Percentiles rank a stretch among this genome's conserved stretches.
Evolutionary conservation across 768 basidiomycete genomes (phyloP).

Genomic region (Tephrocybe rancida): DNA sequence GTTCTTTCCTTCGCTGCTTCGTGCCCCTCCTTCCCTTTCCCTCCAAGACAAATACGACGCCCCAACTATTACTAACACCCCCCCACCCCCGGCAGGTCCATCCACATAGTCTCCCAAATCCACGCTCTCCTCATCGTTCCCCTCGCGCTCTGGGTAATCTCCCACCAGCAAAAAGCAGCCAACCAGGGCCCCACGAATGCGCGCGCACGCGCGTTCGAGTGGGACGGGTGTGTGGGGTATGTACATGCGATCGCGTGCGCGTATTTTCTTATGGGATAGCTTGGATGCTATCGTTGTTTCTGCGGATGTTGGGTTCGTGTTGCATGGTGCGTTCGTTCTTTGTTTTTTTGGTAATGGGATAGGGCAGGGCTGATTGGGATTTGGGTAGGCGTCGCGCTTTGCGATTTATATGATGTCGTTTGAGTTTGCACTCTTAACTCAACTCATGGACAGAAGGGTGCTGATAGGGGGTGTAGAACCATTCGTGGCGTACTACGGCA

Average conservation of each 20-base stretch:
- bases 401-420: constrained; percentile 69
- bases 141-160: constrained; percentile 56
- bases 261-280: constrained; percentile 89
- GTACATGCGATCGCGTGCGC: constrained; percentile 72
- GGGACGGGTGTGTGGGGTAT: constrained; percentile 58
- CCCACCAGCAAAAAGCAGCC: constrained; percentile 28
- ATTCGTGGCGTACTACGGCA: constrained; percentile 78
- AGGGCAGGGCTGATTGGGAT: background rate
- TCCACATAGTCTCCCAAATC: constrained; percentile 71
- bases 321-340: constrained; percentile 58
- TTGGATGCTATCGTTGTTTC: constrained; percentile 71
- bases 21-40: background rate
- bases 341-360: background rate
- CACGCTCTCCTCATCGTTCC: constrained; percentile 73
- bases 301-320: constrained; percentile 71
- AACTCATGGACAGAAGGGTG: background rate
- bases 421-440: constrained; percentile 28
- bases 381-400: constrained; percentile 56
- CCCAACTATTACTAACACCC: constrained; percentile 5
- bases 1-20: background rate
- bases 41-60: constrained; percentile 2
- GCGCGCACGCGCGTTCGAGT: constrained; percentile 66
- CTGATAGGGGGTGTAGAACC: constrained; percentile 56
- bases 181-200: constrained; percentile 50
- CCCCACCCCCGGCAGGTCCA: constrained; percentile 52